Evolutionary conservation across 2,329 filamentous ascomycete species (phyloP), one percentile per base, ranked within the genome.

Genomic region (Pseudopyrenochaeta lycopersici): DNA sequence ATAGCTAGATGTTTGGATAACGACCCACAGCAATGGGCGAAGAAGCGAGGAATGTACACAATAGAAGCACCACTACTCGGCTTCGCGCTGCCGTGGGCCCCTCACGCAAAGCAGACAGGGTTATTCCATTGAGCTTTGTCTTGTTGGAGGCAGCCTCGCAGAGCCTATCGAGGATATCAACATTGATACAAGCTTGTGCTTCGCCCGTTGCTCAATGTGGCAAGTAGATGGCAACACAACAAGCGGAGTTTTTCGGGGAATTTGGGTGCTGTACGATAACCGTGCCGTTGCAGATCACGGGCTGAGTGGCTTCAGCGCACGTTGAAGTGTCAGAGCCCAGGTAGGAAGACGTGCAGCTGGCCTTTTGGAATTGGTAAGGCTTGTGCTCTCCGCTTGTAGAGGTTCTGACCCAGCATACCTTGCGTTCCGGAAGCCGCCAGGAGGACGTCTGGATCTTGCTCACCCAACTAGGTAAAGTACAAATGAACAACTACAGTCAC

Each of bases 21-120:
- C 29, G 10, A 31, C 23, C 35, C 17, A 7, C 23, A 10, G 4
- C 9, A 42, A 30, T 11, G 40, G 40, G 27, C 10, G 15, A 31
- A 32, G 47, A 52, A 51, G 50, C 40, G 54, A 54, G 47, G 50
- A 54, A 49, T 58, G 47, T 27, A 38, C 23, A 29, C 30, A 31
- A 36, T n/a, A 14, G 12, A 41, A 15, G 23, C 35, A 44, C 15
- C 30, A 27, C n/a, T 27, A 17, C 10, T 21, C 15, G 40, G 20
- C 29, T 11, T 43, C 30, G 30, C 15, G n/a, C 15, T 21, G 33
- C n/a, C 20, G 14, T n/a, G 7, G 18, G 17, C 17, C 36, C 20
- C 36, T 21, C 11, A 18, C 36, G 10, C 17, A n/a, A 7, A 23
- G 18, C 21, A n/a, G 7, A 15, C 18, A 7, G 18, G 17, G 4